Evolutionary conservation across 176 grass and related monocot genomes (phyloP).

Genomic region (Canna indica): DNA sequence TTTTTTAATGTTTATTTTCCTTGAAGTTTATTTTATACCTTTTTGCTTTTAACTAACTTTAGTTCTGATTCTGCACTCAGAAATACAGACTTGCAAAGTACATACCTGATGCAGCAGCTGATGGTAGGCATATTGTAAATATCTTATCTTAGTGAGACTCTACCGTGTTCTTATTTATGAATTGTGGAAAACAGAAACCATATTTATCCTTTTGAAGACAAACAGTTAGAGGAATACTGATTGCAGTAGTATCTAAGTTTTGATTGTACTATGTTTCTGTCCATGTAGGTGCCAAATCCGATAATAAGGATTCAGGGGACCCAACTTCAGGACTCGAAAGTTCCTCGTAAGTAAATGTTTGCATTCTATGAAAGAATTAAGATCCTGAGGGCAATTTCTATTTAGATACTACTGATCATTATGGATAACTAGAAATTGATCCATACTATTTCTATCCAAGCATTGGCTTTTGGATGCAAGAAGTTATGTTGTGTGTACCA

Average conservation of each 20-base stretch:
- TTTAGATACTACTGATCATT: background rate
- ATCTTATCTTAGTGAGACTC: background rate
- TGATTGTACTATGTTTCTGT: slow-evolving; percentile 5
- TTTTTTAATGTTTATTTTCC: background rate
- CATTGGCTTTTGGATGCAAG: background rate
- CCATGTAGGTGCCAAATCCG: slow-evolving; percentile 32
- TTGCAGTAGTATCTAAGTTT: background rate
- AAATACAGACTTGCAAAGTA: slow-evolving; percentile 47
- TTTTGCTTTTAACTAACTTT: slow-evolving; percentile 5
- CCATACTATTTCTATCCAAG: background rate
- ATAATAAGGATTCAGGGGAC: slow-evolving; percentile 42
- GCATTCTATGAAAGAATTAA: background rate
- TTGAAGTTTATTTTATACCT: slow-evolving; percentile 1
- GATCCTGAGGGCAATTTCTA: background rate
- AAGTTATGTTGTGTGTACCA: background rate
- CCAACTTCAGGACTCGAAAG: slow-evolving; percentile 32
- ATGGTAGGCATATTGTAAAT: slow-evolving; percentile 24
- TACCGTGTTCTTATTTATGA: background rate
- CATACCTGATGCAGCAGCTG: slow-evolving; percentile 26
- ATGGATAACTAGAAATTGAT: background rate
- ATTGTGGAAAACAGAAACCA: too few relatives aligned
- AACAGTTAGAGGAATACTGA: background rate
- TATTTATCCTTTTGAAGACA: background rate
- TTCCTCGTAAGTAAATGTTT: slow-evolving; percentile 38
- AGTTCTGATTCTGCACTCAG: slow-evolving; percentile 17